phyloP scores from a whole-genome alignment of 768 basidiomycete genomes.

The Coprinopsis cinerea region DNA sequence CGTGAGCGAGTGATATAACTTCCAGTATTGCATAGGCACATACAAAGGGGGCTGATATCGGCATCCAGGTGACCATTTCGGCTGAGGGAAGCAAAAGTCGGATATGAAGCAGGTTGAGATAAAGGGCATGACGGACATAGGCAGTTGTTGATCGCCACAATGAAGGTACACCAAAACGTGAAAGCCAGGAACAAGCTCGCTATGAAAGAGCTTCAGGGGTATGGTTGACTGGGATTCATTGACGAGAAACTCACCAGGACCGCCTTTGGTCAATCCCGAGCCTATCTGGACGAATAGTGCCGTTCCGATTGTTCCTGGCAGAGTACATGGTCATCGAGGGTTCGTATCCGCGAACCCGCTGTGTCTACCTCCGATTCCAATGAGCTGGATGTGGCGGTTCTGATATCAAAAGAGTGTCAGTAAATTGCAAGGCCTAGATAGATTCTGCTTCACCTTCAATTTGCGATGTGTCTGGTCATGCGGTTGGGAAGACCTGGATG shows the following conservation, averaged over 20 bases:
- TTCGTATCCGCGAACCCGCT: background rate
- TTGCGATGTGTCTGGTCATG: constrained; percentile 32
- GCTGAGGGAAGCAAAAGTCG: constrained; percentile 34
- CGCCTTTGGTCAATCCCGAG: constrained; percentile 48
- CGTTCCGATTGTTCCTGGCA: constrained; percentile 63
- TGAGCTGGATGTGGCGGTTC: constrained; percentile 48
- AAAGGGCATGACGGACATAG: constrained; percentile 23
- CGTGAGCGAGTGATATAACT: background rate
- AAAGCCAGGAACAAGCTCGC: constrained; percentile 47
- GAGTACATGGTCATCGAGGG: background rate
- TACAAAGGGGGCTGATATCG: constrained; percentile 73
- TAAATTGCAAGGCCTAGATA: background rate
- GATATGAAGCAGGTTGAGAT: background rate
- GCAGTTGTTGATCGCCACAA: constrained; percentile 45
- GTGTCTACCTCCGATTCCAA: constrained; percentile 42
- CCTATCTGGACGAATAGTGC: constrained; percentile 76
- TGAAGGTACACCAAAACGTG: constrained; percentile 42
- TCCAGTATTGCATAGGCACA: constrained; percentile 14
- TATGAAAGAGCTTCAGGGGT: constrained; percentile 13
- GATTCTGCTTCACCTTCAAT: constrained; percentile 26
- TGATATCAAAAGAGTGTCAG: constrained; percentile 11
- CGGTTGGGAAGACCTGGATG: background rate
- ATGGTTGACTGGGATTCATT: constrained; percentile 22
- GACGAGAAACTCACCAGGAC: constrained; percentile 44
- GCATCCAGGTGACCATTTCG: constrained; percentile 81